Conservation (phyloP, 495 filamentous ascomycete species). For the Cercophora scortea region DNA sequence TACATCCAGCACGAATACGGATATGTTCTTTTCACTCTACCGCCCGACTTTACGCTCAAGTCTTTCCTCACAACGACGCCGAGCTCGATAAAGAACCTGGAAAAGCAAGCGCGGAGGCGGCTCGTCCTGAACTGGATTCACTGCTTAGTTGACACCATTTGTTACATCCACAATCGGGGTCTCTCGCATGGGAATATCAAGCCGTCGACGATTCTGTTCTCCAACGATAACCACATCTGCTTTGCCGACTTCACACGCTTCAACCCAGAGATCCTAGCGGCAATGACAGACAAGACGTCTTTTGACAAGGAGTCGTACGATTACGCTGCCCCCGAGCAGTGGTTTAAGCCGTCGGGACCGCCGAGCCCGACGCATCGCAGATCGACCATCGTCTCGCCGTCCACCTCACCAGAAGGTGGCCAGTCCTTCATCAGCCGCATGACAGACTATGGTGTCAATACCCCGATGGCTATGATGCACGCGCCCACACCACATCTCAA, state of each 20-base stretch:
- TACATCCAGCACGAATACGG: conserved; percentile 66
- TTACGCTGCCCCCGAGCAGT: conserved; percentile 79
- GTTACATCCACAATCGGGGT: conserved; percentile 66
- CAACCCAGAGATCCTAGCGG: conserved; percentile 37
- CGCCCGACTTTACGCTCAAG: conserved; percentile 68
- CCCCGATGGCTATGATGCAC: conserved; percentile 21
- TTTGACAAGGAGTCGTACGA: conserved; percentile 78
- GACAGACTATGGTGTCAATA: conserved; percentile 15
- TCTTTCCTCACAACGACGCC: conserved; percentile 66
- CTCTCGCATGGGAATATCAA: conserved; percentile 73
- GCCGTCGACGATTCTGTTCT: conserved; percentile 74
- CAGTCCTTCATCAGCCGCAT: conserved; percentile 26
- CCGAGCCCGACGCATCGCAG: conserved; percentile 17
- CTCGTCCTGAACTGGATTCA: conserved; percentile 79
- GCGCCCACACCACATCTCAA: conserved; percentile 31
- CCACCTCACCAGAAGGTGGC: conserved; percentile 23
- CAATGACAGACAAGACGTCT: conserved; percentile 29
- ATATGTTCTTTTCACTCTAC: conserved; percentile 71
- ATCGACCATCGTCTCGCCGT: conserved; percentile 20
- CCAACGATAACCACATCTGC: conserved; percentile 61
- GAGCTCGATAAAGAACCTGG: conserved; percentile 56
- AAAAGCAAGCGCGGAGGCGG: conserved; percentile 61
- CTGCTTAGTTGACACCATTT: conserved; percentile 71
- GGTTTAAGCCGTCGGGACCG: conserved; percentile 39
- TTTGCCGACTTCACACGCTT: conserved; percentile 62